Evolutionary conservation across 2,329 filamentous ascomycete species (phyloP), one percentile per base, ranked within the genome.

Genomic region (Chrysosphaeria jannelii): DNA sequence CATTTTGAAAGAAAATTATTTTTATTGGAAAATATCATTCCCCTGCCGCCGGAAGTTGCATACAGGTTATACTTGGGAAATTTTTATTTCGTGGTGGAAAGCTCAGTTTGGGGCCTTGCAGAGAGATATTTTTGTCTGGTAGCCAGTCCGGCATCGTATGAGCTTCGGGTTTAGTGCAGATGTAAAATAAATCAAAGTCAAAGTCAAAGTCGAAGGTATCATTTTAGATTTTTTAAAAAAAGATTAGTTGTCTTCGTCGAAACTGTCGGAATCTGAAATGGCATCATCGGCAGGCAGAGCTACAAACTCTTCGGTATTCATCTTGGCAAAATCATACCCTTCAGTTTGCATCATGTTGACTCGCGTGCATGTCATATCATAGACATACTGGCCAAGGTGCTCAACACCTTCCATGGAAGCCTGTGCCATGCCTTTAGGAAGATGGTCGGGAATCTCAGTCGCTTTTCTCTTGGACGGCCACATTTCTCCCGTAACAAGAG

Each of bases 341-440:
- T 16, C 50, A 7, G 35, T 42, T 23, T 48, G 44, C 21, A 62
- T 30, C 36, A 60, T 51, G 36, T 50, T 43, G 17, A 58, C 32
- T 36, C 45, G 53, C 2, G 55, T 59, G 22, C 69, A 60, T 4
- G 78, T 89, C 76, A 97, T 97, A 43, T 97, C 75, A 40, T 63
- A 90, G 12, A 97, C 81, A 42, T 91, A 97, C 45, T 90, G 71
- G 0, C 85, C 85, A 17, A 97, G 44, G 47, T 97, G 85, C 48
- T 97, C 81, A 1, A 93, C 67, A 16, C 71, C 62, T 35, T 81
- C 72, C 74, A 97, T 93, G 11, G 62, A 52, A 1, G 64, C 67
- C 35, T 60, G n/a, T n/a, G n/a, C 55, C 8, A 55, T 55, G 2
- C 51, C 48, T 10, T 51, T 51, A 10, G 21, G n/a, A 10, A 70